Base-by-base conservation (phyloP, 2,329 filamentous ascomycete species). In the Rhytidhysteron rufulum region DNA sequence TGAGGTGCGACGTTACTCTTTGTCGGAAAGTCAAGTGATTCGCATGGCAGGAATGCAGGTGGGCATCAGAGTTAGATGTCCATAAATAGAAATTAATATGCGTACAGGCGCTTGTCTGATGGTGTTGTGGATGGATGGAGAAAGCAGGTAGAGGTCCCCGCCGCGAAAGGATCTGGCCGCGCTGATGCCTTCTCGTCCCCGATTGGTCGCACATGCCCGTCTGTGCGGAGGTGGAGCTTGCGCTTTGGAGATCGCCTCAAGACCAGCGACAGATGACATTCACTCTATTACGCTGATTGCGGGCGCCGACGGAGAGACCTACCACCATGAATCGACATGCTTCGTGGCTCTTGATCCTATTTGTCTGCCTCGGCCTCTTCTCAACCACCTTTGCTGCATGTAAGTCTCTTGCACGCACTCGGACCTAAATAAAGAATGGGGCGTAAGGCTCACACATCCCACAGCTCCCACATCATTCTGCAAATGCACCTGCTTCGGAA, bases 401-500 rank as follows among this genome's bases (percentile, higher is more conserved):
- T 71, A 63, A 40, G 69, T 47, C 15, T n/a, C 18, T 24, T 27
- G 13, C 19, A 22, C 34, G 31, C 25, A 10, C 15, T 31, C 31
- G 5, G 4, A 11, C 11, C 6, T 30, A 19, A 17, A 37, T 17
- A 37, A 37, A 17, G 9, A n/a, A 29, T 11, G 18, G n/a, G n/a
- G n/a, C n/a, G n/a, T 5, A 4, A 37, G 18, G 35, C 35, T 37
- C 9, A 37, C 27, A n/a, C 18, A 18, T 22, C 8, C 29, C 34
- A 42, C 50, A 74, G 73, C 71, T 31, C 72, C 74, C 18, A 78
- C 79, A 13, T 82, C 80, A 43, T 85, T 84, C 65, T 85, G 82
- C 75, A 85, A 85, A 77, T 85, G 82, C 61, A 83, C 79, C 41
- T 85, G 82, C 63, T 80, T 79, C 65, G 73, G 73, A 37, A 84